These are phyloP conservation scores for Solanum etuberosum DNA, from an alignment of 257 asterid genomes.

Conservation along the genomic window DNA sequence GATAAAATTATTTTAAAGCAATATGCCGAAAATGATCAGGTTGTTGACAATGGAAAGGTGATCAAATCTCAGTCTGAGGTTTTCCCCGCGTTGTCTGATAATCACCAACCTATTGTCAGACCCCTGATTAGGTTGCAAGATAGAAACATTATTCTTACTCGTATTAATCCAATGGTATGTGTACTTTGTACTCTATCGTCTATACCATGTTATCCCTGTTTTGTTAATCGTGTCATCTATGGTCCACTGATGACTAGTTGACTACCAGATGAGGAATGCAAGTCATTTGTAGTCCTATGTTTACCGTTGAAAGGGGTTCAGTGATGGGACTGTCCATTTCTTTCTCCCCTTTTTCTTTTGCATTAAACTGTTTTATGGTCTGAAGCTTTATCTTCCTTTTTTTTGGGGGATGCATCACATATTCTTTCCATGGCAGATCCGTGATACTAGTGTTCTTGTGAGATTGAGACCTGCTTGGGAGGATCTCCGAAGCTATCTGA, in stretches of 20 bases:
- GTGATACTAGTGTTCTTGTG: conserved; percentile 98
- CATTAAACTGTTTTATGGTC: neutral
- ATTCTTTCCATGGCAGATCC: conserved; percentile 42
- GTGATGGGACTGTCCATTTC: neutral
- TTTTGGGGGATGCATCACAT: neutral
- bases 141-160: conserved; percentile 83
- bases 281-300: neutral
- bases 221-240: neutral
- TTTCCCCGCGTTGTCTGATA: conserved; percentile 71
- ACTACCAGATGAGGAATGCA: neutral
- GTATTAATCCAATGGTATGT: conserved; percentile 77
- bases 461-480: conserved; percentile 99
- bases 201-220: neutral
- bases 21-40: conserved; percentile 91
- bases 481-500: conserved; percentile 87
- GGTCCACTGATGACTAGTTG: neutral
- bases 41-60: conserved; percentile 73
- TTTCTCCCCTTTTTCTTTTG: neutral
- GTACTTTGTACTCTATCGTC: neutral
- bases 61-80: conserved; percentile 79
- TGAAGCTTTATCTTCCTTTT: neutral
- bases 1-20: conserved; percentile 82
- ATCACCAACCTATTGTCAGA: conserved; percentile 77
- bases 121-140: conserved; percentile 85
- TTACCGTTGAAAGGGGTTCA: neutral